These are phyloP conservation scores for Magnaporthales sp. DNA, from an alignment of 2,329 filamentous ascomycete genomes.

Conservation along the genomic window DNA sequence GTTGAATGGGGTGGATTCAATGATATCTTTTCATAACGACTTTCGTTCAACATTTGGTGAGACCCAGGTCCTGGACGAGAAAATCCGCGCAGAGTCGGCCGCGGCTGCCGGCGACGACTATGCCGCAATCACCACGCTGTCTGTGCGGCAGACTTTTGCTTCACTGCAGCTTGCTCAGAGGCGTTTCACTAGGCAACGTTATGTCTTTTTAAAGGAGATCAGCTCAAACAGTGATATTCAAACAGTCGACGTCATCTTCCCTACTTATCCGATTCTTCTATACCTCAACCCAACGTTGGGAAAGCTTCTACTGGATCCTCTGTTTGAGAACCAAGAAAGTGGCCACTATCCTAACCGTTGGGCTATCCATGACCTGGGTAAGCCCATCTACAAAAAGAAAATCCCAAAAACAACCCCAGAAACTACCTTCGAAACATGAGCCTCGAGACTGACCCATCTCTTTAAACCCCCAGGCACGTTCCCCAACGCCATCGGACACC, in stretches of 20 bases:
- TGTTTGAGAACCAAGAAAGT: constrained; percentile 70
- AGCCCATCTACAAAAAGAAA: not conserved
- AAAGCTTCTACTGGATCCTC: constrained; percentile 66
- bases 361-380: constrained; percentile 61
- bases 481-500: constrained; percentile 62
- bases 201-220: constrained; percentile 84
- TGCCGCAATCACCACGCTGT: constrained; percentile 65
- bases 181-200: constrained; percentile 53
- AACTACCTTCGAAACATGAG: not conserved
- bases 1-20: constrained; percentile 47
- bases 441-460: not conserved
- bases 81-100: constrained; percentile 58
- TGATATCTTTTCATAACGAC: constrained; percentile 70
- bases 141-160: constrained; percentile 74
- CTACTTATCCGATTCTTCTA: constrained; percentile 72
- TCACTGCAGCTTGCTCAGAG: constrained; percentile 61
- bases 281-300: constrained; percentile 75
- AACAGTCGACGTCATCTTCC: constrained; percentile 82
- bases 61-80: constrained; percentile 55
- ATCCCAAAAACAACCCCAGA: no score
- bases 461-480: constrained; percentile 42
- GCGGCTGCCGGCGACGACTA: constrained; percentile 66
- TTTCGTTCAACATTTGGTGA: constrained; percentile 50
- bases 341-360: constrained; percentile 75
- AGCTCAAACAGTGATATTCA: constrained; percentile 81